phyloP scores from a whole-genome alignment of 495 filamentous ascomycete species.

The Penicillium paxilli region DNA sequence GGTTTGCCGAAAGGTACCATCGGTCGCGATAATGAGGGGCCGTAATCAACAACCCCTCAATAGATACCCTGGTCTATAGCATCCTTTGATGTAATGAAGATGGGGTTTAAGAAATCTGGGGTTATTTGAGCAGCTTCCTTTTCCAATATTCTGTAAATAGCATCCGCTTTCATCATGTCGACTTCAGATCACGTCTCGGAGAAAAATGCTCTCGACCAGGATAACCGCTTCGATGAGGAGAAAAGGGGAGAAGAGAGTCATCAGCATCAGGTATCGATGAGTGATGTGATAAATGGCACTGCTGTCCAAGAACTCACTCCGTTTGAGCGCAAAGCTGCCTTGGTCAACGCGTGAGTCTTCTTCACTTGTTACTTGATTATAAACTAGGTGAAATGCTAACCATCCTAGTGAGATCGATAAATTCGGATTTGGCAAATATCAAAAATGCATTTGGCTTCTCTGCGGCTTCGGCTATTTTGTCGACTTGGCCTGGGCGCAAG shows the following conservation, averaged over 20 bases:
- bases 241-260: neutral
- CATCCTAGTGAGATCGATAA: constrained; percentile 36
- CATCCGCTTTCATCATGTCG: neutral
- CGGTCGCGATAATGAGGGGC: neutral
- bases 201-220: neutral
- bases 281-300: neutral
- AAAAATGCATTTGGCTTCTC: constrained; percentile 44
- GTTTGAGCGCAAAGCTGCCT: constrained; percentile 2
- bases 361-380: neutral
- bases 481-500: constrained; percentile 51
- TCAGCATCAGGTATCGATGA: neutral
- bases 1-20: constrained; percentile 1
- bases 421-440: constrained; percentile 52
- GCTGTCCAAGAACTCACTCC: neutral
- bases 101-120: neutral
- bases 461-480: constrained; percentile 54
- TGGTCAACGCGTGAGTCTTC: constrained; percentile 1
- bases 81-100: neutral
- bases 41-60: neutral
- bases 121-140: neutral
- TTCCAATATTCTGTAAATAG: neutral
- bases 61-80: neutral
- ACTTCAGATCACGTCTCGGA: neutral
- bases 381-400: neutral
- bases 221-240: neutral